These are phyloP conservation scores for Fusarium napiforme DNA, from an alignment of 2,329 filamentous ascomycete genomes.

Conservation along the genomic window DNA sequence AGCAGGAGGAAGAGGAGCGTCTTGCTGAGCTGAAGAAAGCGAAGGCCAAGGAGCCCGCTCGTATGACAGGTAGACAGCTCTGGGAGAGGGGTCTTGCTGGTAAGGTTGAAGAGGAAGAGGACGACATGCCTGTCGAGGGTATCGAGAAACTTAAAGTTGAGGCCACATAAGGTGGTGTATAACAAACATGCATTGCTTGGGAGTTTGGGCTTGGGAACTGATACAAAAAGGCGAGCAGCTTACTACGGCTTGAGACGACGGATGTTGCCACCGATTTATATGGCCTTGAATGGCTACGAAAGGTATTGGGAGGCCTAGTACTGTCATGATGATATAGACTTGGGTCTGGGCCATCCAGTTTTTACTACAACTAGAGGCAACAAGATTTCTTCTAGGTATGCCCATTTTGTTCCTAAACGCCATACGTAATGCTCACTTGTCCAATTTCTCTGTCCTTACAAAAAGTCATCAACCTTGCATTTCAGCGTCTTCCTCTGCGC, in stretches of 20 bases:
- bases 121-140: conserved; percentile 70
- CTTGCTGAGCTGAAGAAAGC: conserved; percentile 85
- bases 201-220: conserved; percentile 43
- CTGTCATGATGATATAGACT: conserved; percentile 32
- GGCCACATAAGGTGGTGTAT: conserved; percentile 48
- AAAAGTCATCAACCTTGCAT: conserved; percentile 59
- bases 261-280: conserved; percentile 8
- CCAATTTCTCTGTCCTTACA: conserved; percentile 28
- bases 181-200: conserved; percentile 40
- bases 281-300: neutral
- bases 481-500: conserved; percentile 63
- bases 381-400: conserved; percentile 35
- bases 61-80: conserved; percentile 77
- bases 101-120: conserved; percentile 74
- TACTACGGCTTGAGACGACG: conserved; percentile 21
- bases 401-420: conserved; percentile 42
- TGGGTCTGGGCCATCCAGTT: conserved; percentile 28
- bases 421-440: conserved; percentile 38
- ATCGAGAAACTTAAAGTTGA: conserved; percentile 79
- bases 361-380: conserved; percentile 35
- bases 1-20: conserved; percentile 77
- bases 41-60: conserved; percentile 78
- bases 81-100: conserved; percentile 80
- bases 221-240: conserved; percentile 28
- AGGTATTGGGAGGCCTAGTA: neutral